phyloP scores from a whole-genome alignment of 345 rosid species.

The Salix dunnii region DNA sequence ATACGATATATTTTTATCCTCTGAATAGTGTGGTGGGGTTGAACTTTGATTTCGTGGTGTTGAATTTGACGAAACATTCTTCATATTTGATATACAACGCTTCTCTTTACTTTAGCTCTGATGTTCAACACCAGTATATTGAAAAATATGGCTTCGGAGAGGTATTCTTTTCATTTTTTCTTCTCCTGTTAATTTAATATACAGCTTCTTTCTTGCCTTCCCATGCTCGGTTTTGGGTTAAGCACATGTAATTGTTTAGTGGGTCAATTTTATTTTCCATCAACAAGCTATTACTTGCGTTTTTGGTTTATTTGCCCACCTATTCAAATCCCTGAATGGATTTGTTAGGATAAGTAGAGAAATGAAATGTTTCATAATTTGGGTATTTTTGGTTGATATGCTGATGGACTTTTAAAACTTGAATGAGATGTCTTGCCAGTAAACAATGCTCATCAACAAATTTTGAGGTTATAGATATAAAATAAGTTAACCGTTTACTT shows the following conservation, averaged over 20 bases:
- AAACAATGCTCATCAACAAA: no score
- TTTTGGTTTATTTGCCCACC: no score
- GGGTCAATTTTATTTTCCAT: background rate
- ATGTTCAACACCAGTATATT: constrained; percentile 71
- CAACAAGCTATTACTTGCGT: no score
- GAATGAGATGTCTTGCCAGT: no score
- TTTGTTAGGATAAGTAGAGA: no score
- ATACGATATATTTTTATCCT: background rate
- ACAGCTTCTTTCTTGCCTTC: background rate
- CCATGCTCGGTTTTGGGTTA: background rate
- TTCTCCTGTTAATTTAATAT: no score
- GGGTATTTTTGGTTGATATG: no score
- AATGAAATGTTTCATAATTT: no score
- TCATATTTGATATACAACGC: constrained; percentile 88
- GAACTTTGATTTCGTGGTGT: constrained; percentile 81
- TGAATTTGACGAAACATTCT: constrained; percentile 91
- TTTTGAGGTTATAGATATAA: no score
- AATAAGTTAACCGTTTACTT: no score
- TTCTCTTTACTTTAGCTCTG: constrained; percentile 76
- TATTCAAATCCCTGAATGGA: no score
- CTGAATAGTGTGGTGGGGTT: constrained; percentile 73
- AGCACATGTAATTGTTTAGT: background rate
- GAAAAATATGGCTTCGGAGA: constrained; percentile 59
- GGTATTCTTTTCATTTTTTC: constrained; percentile 17
- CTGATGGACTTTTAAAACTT: no score